A percentile compares a stretch with the other conserved stretches of the same genome.
Conservation (phyloP, 345 rosid genomes). For the Moringa oleifera region DNA sequence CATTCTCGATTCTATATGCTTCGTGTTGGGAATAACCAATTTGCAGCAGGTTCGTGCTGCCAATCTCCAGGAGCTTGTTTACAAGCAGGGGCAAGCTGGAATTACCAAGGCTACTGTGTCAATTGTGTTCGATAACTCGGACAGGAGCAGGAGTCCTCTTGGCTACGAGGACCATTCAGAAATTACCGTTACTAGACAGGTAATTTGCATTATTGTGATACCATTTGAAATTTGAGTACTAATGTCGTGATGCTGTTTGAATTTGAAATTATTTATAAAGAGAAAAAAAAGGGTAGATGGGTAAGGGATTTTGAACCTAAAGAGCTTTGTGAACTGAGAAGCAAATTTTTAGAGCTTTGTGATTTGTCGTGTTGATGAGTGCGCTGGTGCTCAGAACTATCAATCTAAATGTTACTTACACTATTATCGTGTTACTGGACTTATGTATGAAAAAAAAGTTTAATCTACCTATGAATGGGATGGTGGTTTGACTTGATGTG, state of each 20-base stretch:
- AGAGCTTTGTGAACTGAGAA: too few relatives aligned
- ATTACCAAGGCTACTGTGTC: constrained; percentile 95
- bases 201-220: constrained; percentile 15
- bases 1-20: constrained; percentile 93
- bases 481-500: too few relatives aligned
- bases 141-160: constrained; percentile 72
- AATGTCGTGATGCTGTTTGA: neutral
- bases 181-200: constrained; percentile 92
- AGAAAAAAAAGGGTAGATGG: too few relatives aligned
- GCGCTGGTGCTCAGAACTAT: too few relatives aligned
- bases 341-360: too few relatives aligned
- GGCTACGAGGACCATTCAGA: constrained; percentile 85
- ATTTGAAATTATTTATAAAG: neutral
- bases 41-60: constrained; percentile 98
- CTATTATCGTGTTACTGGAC: too few relatives aligned
- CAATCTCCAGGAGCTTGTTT: constrained; percentile 95
- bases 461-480: too few relatives aligned
- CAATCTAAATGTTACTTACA: too few relatives aligned
- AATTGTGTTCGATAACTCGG: constrained; percentile 80
- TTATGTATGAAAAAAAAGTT: too few relatives aligned
- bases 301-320: too few relatives aligned
- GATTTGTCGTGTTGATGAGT: too few relatives aligned
- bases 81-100: constrained; percentile 99
- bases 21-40: constrained; percentile 95
- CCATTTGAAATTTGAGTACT: neutral